phyloP scores from a whole-genome alignment of 805 yeast species.

The Yarrowia bubula region DNA sequence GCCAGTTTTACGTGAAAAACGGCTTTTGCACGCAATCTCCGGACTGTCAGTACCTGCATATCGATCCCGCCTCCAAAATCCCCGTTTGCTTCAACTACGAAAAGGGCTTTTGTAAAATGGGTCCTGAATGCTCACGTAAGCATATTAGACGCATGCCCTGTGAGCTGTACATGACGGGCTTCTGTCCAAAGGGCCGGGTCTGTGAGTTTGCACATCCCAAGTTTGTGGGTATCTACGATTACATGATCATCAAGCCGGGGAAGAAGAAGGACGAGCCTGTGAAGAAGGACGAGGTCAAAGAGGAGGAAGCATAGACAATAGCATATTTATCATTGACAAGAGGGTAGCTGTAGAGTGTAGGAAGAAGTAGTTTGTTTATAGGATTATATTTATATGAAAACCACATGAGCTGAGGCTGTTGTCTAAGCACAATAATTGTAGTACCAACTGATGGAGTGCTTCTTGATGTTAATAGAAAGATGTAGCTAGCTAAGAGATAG shows the following conservation, averaged over 20 bases:
- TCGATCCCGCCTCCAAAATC: slow-evolving; percentile 84
- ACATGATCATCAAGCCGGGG: slow-evolving; percentile 41
- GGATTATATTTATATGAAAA: no score
- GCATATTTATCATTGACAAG: neutral
- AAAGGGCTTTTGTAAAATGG: slow-evolving; percentile 87
- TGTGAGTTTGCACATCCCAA: slow-evolving; percentile 83
- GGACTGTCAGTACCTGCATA: slow-evolving; percentile 89
- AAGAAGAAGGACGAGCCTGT: slow-evolving; percentile 25
- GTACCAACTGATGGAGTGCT: no score
- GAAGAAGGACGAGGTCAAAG: neutral
- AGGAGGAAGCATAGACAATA: slow-evolving; percentile 14
- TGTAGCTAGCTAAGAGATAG: no score
- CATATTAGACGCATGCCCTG: slow-evolving; percentile 78
- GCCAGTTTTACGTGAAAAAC: slow-evolving; percentile 76
- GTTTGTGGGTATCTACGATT: slow-evolving; percentile 46
- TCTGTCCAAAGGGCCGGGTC: slow-evolving; percentile 84
- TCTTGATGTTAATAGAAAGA: no score
- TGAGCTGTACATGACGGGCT: slow-evolving; percentile 79
- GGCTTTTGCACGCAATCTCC: slow-evolving; percentile 79
- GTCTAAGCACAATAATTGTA: no score
- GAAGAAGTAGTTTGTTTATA: no score
- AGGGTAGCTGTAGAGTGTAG: no score
- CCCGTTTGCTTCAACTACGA: slow-evolving; percentile 84
- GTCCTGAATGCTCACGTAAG: slow-evolving; percentile 78
- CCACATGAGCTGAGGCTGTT: no score